Evolutionary conservation across 345 rosid species (phyloP), one percentile per base, ranked within the genome.

Genomic region (Kernera saxatilis): DNA sequence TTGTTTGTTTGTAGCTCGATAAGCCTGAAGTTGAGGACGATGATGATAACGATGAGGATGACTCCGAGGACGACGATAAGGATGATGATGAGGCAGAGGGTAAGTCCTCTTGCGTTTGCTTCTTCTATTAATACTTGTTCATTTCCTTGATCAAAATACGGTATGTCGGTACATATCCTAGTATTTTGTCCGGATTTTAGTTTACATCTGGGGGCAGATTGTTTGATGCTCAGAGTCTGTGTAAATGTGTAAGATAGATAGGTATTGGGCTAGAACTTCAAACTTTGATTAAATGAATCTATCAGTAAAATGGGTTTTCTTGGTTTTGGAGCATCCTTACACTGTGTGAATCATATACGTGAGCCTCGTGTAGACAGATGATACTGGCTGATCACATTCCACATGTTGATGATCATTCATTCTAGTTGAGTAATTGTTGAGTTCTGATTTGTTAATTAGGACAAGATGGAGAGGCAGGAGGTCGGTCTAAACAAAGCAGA

Each of bases 401-500:
- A n/a, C 5, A 29, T 40, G 36, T 11, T 11, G 33, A 2, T 44
- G 19, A 32, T 32, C n/a, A 48, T n/a, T 21, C n/a, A 5, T 37
- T 56, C 37, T 57, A 5, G 59, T 73, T 67, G 37, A 36, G 5
- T 49, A 8, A 39, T 29, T 58, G 1, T 30, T 50, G 48, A 22
- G 36, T 1, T 52, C 1, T 60, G 32, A 26, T 41, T 75, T 35
- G 35, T 51, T 27, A 61, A 60, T 25, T 49, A 76, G 79, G 72
- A 51, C 81, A 37, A 51, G 85, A 86, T 70, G 97, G 84, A 63
- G 96, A 86, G 51, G 89, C 67, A 67, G 80, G 82, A 71, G 84
- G 92, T 68, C 81, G 81, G 67, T 87, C 88, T 39, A 92, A 89
- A 71, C 98, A 92, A 69, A 92, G 96, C 83, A 78, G 98, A 72